A percentile compares a stretch with the other conserved stretches of the same genome.
Evolutionary conservation across 805 yeast genomes (phyloP).

Genomic region (Starmera dryadoides): DNA sequence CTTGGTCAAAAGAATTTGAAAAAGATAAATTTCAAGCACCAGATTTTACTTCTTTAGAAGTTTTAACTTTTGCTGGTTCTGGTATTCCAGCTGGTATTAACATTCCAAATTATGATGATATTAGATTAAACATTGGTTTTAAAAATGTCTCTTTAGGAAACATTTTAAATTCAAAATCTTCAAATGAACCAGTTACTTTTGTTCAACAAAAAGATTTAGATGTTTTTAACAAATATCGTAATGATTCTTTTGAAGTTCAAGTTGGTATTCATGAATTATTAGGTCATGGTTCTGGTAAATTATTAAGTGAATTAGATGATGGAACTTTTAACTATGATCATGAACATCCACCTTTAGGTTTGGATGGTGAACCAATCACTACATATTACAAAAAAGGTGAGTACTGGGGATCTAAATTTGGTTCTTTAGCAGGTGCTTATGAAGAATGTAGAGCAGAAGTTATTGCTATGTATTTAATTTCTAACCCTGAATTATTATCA

Average conservation of each 20-base stretch:
- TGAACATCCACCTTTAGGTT: conserved; percentile 50
- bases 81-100: conserved; percentile 93
- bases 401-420: conserved; percentile 87
- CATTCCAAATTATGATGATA: conserved; percentile 89
- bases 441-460: conserved; percentile 93
- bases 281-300: conserved; percentile 89
- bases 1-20: conserved; percentile 74
- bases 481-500: conserved; percentile 57
- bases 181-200: conserved; percentile 64
- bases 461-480: conserved; percentile 75
- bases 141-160: conserved; percentile 88
- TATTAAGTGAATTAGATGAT: conserved; percentile 51
- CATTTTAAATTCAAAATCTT: conserved; percentile 68
- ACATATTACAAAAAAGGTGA: conserved; percentile 75
- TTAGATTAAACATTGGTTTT: conserved; percentile 75
- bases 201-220: conserved; percentile 44
- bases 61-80: conserved; percentile 80
- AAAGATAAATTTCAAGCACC: conserved; percentile 88
- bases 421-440: conserved; percentile 75
- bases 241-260: conserved; percentile 84
- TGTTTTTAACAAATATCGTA: conserved; percentile 61
- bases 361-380: conserved; percentile 52
- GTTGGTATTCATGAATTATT: conserved; percentile 89
- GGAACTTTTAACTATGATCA: conserved; percentile 69
- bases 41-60: conserved; percentile 87